Evolutionary conservation across 208 protist species (phyloP).

Genomic region (Sergeia podlipaevii): DNA sequence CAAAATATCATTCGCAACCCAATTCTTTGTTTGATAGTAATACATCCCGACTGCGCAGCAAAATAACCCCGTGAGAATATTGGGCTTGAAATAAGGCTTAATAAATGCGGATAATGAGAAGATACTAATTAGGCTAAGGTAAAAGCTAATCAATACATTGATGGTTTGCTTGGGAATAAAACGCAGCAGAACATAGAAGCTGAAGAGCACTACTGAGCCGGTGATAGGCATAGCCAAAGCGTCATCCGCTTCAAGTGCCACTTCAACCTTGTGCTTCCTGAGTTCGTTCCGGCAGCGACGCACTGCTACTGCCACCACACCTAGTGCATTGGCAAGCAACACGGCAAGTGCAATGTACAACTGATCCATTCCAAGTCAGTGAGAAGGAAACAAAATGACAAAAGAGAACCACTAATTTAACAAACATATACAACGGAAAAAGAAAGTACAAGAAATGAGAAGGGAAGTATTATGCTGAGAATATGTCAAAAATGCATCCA

Average conservation of each 20-base stretch:
- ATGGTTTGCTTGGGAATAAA: conserved; percentile 81
- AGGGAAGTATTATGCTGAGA: neutral
- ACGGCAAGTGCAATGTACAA: conserved; percentile 47
- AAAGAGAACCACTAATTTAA: conserved; percentile 3
- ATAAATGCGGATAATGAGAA: conserved; percentile 67
- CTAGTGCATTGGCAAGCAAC: conserved; percentile 38
- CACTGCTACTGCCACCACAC: conserved; percentile 39
- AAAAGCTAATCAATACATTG: conserved; percentile 64
- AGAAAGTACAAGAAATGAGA: conserved; percentile 4
- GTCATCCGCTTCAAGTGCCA: conserved; percentile 43
- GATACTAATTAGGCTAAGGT: conserved; percentile 60
- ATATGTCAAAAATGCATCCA: conserved; percentile 10
- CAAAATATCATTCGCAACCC: conserved; percentile 94
- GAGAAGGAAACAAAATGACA: conserved; percentile 4
- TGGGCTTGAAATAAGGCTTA: conserved; percentile 44
- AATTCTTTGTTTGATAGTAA: conserved; percentile 86
- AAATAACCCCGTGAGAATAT: conserved; percentile 61
- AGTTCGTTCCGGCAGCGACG: conserved; percentile 32
- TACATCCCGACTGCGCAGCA: conserved; percentile 40
- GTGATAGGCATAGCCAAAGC: conserved; percentile 67
- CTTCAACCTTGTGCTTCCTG: conserved; percentile 20
- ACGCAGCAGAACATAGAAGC: conserved; percentile 65
- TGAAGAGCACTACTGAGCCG: conserved; percentile 80
- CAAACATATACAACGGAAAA: too few relatives aligned
- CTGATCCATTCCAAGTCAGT: conserved; percentile 27